phyloP scores from a whole-genome alignment of 202 grass and related monocot species.

The Thinopyrum obtusiflorum region DNA sequence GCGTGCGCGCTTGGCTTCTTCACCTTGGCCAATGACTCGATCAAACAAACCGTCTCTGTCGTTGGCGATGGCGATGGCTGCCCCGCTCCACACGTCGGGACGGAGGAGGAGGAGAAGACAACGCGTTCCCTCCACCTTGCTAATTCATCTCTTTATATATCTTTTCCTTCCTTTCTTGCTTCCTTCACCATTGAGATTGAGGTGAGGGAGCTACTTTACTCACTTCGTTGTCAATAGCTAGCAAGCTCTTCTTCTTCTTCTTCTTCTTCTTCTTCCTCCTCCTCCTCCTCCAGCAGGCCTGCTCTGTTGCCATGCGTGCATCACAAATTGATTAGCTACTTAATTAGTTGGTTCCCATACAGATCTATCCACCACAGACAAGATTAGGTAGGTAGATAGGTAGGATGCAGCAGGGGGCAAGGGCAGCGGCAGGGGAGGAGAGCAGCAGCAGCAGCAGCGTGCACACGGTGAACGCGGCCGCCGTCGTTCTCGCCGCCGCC shows the following conservation, averaged over 20 bases:
- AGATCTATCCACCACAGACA: too few relatives aligned
- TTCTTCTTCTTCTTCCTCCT: too few relatives aligned
- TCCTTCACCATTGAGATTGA: neutral
- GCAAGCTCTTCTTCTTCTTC: too few relatives aligned
- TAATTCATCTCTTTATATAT: too few relatives aligned
- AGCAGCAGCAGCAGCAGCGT: neutral
- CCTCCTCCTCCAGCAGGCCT: too few relatives aligned
- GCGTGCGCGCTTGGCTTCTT: neutral
- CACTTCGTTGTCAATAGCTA: too few relatives aligned
- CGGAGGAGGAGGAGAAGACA: neutral
- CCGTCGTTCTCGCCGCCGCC: constrained; percentile 49
- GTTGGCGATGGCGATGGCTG: neutral
- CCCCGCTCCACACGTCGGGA: neutral
- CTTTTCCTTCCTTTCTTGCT: neutral
- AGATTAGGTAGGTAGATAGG: too few relatives aligned
- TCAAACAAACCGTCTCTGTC: neutral
- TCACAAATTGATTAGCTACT: neutral
- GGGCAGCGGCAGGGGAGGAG: neutral
- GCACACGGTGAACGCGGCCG: constrained; percentile 53
- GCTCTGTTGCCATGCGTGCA: neutral
- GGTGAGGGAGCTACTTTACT: neutral
- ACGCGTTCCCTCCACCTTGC: neutral
- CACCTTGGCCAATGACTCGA: neutral
- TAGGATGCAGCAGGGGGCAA: constrained; percentile 3
- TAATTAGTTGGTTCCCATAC: neutral